Evolutionary conservation across 2,329 filamentous ascomycete genomes (phyloP).

Genomic region (Epichloe hybrida): DNA sequence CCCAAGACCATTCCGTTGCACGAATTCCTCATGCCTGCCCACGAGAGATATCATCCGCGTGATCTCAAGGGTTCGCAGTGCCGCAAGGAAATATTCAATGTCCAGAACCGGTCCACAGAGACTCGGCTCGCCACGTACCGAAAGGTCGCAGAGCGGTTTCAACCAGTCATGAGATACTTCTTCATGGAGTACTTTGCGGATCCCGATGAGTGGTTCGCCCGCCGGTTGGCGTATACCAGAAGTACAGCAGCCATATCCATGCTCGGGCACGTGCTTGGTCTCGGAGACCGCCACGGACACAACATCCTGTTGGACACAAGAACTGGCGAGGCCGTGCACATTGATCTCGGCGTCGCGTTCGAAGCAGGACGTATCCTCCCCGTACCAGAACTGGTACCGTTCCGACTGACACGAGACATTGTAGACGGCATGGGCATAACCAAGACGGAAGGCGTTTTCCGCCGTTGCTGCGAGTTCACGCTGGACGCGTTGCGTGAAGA

Average conservation of each 20-base stretch:
- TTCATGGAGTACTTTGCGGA: conserved; percentile 91
- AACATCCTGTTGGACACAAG: conserved; percentile 88
- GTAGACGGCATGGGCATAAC: conserved; percentile 96
- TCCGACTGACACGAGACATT: conserved; percentile 84
- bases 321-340: conserved; percentile 89
- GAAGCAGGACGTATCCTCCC: conserved; percentile 95
- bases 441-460: conserved; percentile 88
- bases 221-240: conserved; percentile 78
- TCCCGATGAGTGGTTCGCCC: conserved; percentile 91
- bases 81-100: conserved; percentile 64
- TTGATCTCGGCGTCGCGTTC: conserved; percentile 93
- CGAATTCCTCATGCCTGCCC: conserved; percentile 82
- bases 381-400: conserved; percentile 89
- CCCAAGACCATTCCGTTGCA: conserved; percentile 84
- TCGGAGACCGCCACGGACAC: conserved; percentile 90
- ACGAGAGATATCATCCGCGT: conserved; percentile 72
- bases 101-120: conserved; percentile 56
- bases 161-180: conserved; percentile 91
- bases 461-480: conserved; percentile 96
- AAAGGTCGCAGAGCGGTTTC: conserved; percentile 67
- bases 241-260: conserved; percentile 93
- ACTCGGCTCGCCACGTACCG: conserved; percentile 62
- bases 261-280: conserved; percentile 79
- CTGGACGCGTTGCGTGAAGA: conserved; percentile 91
- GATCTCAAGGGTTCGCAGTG: conserved; percentile 67